Evolutionary conservation across 2,329 filamentous ascomycete genomes (phyloP).

Genomic region (Aureobasidium sp.): DNA sequence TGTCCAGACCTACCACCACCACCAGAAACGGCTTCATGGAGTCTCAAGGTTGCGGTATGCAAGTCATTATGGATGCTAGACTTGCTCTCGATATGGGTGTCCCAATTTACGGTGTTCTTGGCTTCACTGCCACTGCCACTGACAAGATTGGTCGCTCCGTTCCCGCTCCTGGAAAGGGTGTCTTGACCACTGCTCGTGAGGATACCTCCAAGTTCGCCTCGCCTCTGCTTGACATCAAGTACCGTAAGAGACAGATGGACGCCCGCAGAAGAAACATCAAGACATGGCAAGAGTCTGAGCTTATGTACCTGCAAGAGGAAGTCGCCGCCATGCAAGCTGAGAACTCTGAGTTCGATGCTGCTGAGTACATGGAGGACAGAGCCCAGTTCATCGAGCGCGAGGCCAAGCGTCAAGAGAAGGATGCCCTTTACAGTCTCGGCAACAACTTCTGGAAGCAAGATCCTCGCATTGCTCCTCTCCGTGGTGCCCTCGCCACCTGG

Average conservation of each 20-base stretch:
- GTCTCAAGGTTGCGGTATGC: constrained; percentile 95
- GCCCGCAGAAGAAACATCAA: constrained; percentile 90
- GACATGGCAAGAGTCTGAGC: constrained; percentile 91
- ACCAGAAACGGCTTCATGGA: constrained; percentile 99
- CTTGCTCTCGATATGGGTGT: constrained; percentile 97
- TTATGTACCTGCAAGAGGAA: constrained; percentile 89
- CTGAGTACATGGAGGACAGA: constrained; percentile 80
- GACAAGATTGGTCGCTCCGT: constrained; percentile 99
- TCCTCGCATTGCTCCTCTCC: constrained; percentile 84
- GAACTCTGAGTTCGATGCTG: constrained; percentile 65
- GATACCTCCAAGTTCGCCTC: constrained; percentile 87
- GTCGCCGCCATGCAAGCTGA: constrained; percentile 83
- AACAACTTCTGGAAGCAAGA: constrained; percentile 99
- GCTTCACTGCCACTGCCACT: constrained; percentile 88
- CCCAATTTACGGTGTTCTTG: constrained; percentile 91
- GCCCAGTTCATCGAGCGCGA: constrained; percentile 81
- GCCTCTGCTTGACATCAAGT: constrained; percentile 93
- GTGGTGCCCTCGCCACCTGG: constrained; percentile 94
- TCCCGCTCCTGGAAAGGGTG: constrained; percentile 91
- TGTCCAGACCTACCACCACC: constrained; percentile 95
- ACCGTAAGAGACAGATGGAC: constrained; percentile 90
- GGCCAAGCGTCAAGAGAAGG: constrained; percentile 83
- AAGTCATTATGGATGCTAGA: constrained; percentile 96
- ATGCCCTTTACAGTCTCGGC: constrained; percentile 83
- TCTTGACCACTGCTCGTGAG: constrained; percentile 91